A percentile compares a stretch with the other conserved stretches of the same genome.
These are phyloP conservation scores for Penicillium malachiteum DNA, from an alignment of 495 filamentous ascomycete species.

Conservation along the genomic window DNA sequence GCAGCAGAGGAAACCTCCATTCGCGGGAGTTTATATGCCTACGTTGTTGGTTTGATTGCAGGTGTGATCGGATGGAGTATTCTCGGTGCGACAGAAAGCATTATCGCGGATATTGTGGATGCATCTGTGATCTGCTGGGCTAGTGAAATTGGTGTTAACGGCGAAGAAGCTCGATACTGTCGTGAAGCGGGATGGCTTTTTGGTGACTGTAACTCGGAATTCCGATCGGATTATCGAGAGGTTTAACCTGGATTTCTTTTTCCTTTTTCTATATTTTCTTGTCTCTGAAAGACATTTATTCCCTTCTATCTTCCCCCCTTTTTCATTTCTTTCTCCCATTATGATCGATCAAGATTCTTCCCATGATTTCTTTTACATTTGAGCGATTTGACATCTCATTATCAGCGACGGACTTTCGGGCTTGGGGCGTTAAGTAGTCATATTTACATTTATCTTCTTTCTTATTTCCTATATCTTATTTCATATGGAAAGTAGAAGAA, in stretches of 20 bases:
- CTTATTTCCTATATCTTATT: background rate
- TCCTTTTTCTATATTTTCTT: background rate
- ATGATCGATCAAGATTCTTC: background rate
- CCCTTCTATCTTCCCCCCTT: background rate
- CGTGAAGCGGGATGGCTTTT: slow-evolving; percentile 83
- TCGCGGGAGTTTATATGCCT: slow-evolving; percentile 89
- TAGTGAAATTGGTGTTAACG: slow-evolving; percentile 72
- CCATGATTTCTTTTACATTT: background rate
- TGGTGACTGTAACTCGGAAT: slow-evolving; percentile 46
- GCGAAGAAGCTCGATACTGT: slow-evolving; percentile 74
- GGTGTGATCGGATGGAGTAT: slow-evolving; percentile 94
- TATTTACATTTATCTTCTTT: background rate
- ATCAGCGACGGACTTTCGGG: slow-evolving; percentile 1
- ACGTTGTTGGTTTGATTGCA: slow-evolving; percentile 88
- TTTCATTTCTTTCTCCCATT: slow-evolving; percentile 2
- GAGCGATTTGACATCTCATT: slow-evolving; percentile 1
- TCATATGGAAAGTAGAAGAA: background rate
- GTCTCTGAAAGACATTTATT: background rate
- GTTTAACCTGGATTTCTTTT: slow-evolving; percentile 9
- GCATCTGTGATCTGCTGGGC: slow-evolving; percentile 91
- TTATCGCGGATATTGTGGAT: slow-evolving; percentile 88
- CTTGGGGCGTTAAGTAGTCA: slow-evolving; percentile 4
- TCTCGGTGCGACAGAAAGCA: slow-evolving; percentile 91
- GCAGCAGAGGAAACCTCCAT: slow-evolving; percentile 52
- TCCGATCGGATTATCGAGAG: slow-evolving; percentile 18